Evolutionary conservation across 176 grass and related monocot genomes (phyloP).

Genomic region (sorghum (Sorghum bicolor)): DNA sequence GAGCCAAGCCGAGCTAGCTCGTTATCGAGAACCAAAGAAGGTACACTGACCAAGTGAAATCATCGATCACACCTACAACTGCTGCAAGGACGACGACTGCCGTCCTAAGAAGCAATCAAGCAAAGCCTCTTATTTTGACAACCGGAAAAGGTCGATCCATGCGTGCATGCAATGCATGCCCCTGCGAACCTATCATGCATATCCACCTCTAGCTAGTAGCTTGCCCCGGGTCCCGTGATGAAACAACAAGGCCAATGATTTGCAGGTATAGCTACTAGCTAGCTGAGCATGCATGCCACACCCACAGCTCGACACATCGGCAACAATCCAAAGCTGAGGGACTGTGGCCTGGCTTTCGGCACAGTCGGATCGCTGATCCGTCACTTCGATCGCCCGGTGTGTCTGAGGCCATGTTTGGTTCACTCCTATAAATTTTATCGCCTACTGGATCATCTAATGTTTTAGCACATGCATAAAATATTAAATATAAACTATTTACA

Average conservation of each 20-base stretch:
- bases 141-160: neutral
- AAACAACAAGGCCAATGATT: neutral
- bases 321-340: constrained; percentile 17
- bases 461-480: too few relatives aligned
- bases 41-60: neutral
- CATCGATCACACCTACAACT: neutral
- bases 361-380: constrained; percentile 24
- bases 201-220: too few relatives aligned
- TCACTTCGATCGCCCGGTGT: neutral
- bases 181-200: neutral
- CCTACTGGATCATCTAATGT: too few relatives aligned
- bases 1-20: too few relatives aligned
- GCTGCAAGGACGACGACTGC: neutral
- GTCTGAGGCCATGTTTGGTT: neutral
- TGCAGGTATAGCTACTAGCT: neutral
- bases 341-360: neutral
- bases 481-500: too few relatives aligned
- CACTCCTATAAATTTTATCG: too few relatives aligned
- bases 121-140: neutral
- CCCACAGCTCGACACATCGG: constrained; percentile 17
- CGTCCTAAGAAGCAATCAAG: neutral
- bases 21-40: too few relatives aligned
- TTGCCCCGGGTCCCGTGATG: neutral
- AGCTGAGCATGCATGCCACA: neutral
- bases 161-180: neutral